Conservation (phyloP, 805 yeast species). For the Metschnikowia dekortorum region DNA sequence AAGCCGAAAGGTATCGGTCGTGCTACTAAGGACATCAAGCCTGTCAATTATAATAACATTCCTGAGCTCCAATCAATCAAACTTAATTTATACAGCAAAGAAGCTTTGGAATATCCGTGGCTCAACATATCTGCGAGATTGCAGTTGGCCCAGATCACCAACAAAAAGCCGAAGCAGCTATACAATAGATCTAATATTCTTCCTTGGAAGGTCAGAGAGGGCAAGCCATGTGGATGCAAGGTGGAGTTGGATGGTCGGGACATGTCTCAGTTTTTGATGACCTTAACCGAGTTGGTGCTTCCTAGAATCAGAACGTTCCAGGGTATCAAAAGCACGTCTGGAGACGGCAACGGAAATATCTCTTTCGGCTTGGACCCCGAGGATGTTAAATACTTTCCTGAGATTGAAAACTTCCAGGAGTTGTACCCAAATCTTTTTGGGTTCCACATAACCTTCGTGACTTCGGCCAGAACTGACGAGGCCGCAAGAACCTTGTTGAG, state of each 20-base stretch:
- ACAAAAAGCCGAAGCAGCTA: slow-evolving; percentile 70
- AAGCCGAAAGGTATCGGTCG: slow-evolving; percentile 73
- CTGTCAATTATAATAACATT: slow-evolving; percentile 62
- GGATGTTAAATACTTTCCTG: slow-evolving; percentile 83
- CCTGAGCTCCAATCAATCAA: slow-evolving; percentile 68
- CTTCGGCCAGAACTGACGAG: slow-evolving; percentile 84
- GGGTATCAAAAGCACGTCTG: slow-evolving; percentile 72
- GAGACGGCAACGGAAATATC: slow-evolving; percentile 82
- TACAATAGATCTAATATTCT: slow-evolving; percentile 77
- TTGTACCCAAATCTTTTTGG: slow-evolving; percentile 86
- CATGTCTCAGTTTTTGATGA: slow-evolving; percentile 79
- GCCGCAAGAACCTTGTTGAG: slow-evolving; percentile 85
- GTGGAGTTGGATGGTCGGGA: slow-evolving; percentile 71
- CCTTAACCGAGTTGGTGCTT: slow-evolving; percentile 85
- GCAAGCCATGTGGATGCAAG: slow-evolving; percentile 89
- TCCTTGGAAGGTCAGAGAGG: slow-evolving; percentile 81
- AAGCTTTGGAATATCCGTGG: slow-evolving; percentile 66
- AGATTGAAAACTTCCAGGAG: slow-evolving; percentile 85
- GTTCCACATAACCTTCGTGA: slow-evolving; percentile 77
- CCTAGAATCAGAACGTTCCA: slow-evolving; percentile 87
- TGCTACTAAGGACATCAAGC: slow-evolving; percentile 69
- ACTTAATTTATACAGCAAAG: slow-evolving; percentile 72
- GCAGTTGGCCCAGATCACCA: slow-evolving; percentile 92
- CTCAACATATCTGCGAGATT: slow-evolving; percentile 70
- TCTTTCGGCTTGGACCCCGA: slow-evolving; percentile 78